Evolutionary conservation across 176 grass and related monocot species (phyloP).

Genomic region (Tillandsia leiboldiana): DNA sequence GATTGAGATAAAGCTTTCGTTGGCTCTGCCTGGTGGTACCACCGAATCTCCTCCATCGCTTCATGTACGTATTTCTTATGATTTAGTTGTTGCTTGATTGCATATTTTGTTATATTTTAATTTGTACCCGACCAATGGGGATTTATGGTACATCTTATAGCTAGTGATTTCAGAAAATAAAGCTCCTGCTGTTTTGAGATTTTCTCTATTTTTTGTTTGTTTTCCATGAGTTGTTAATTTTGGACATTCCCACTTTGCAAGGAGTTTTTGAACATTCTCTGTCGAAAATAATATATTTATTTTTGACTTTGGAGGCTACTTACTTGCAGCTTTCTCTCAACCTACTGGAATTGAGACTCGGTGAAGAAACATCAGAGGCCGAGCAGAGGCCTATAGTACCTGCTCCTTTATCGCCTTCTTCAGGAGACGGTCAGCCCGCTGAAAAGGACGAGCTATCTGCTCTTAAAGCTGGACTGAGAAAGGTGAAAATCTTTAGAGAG

Average conservation of each 20-base stretch:
- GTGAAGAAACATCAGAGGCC: constrained; percentile 35
- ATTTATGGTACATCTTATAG: neutral
- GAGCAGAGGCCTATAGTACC: constrained; percentile 29
- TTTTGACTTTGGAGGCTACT: constrained; percentile 13
- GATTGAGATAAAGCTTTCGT: constrained; percentile 58
- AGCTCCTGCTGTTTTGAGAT: too few species aligned
- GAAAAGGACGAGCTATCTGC: constrained; percentile 74
- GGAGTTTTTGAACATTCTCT: constrained; percentile 1
- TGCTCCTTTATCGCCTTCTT: constrained; percentile 50
- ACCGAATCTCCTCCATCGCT: constrained; percentile 45
- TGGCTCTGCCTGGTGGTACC: constrained; percentile 32
- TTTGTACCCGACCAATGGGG: too few species aligned
- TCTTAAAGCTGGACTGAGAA: constrained; percentile 74
- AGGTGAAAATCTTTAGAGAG: constrained; percentile 70
- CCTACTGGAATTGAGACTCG: constrained; percentile 33
- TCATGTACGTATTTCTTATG: constrained; percentile 54
- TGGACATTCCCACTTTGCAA: neutral
- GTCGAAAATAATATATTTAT: constrained; percentile 23
- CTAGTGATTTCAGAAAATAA: neutral
- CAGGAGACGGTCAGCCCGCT: constrained; percentile 41
- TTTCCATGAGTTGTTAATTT: neutral
- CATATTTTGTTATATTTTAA: neutral
- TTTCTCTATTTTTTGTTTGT: too few species aligned
- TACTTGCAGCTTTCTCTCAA: constrained; percentile 48
- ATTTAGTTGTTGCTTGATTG: constrained; percentile 11